Evolutionary conservation across 345 rosid genomes (phyloP).

Genomic region (Eucalyptus coolabah): DNA sequence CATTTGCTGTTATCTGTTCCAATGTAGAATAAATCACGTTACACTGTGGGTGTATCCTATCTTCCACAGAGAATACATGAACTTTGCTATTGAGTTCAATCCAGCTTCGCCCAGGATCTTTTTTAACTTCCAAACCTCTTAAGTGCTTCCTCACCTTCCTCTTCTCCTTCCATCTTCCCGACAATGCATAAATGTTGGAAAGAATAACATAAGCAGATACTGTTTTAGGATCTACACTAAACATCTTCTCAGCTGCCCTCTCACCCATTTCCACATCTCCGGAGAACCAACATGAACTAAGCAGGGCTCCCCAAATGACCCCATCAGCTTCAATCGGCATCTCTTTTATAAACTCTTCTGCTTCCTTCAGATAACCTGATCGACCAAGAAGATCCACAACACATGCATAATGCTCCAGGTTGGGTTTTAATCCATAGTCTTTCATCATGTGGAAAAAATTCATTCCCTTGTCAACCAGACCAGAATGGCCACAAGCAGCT

Average conservation of each 20-base stretch:
- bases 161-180: slow-evolving; percentile 47
- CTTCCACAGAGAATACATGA: slow-evolving; percentile 26
- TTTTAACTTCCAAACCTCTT: slow-evolving; percentile 28
- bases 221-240: slow-evolving; percentile 15
- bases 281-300: slow-evolving; percentile 40
- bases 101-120: slow-evolving; percentile 52
- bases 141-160: slow-evolving; percentile 30
- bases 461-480: slow-evolving; percentile 37
- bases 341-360: slow-evolving; percentile 34
- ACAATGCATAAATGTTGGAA: slow-evolving; percentile 35
- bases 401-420: slow-evolving; percentile 40
- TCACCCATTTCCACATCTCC: slow-evolving; percentile 40
- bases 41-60: slow-evolving; percentile 18
- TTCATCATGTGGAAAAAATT: slow-evolving; percentile 23
- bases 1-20: slow-evolving; percentile 25
- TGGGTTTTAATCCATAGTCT: slow-evolving; percentile 15
- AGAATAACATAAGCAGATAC: slow-evolving; percentile 26
- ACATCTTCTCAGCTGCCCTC: slow-evolving; percentile 34
- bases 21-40: slow-evolving; percentile 19
- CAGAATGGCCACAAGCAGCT: slow-evolving; percentile 35
- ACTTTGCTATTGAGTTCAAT: slow-evolving; percentile 22
- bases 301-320: slow-evolving; percentile 49
- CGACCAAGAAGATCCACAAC: slow-evolving; percentile 50
- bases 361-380: slow-evolving; percentile 32
- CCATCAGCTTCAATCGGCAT: slow-evolving; percentile 49